phyloP scores from a whole-genome alignment of 31 red algal genomes.

The Asparagopsis taxiformis region DNA sequence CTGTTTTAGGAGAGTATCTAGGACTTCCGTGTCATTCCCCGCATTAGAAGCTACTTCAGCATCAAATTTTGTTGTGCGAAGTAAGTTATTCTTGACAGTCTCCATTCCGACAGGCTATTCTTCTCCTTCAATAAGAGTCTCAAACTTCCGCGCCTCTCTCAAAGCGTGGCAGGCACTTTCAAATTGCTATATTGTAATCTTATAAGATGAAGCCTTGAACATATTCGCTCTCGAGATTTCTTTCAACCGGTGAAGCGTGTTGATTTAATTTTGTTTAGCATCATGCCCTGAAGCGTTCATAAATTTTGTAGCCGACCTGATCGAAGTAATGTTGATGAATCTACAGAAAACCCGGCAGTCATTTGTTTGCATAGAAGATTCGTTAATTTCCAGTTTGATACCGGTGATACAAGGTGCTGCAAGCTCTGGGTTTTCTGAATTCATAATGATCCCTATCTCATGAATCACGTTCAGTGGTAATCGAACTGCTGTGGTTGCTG shows the following conservation, averaged over 20 bases:
- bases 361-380: not conserved
- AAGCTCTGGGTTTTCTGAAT: not conserved
- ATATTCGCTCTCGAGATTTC: too few relatives aligned
- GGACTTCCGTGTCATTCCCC: not conserved
- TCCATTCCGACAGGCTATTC: not conserved
- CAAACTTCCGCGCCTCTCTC: conserved; percentile 3
- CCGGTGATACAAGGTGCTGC: not conserved
- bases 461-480: too few relatives aligned
- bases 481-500: too few relatives aligned
- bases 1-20: not conserved
- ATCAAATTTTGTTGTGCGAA: not conserved
- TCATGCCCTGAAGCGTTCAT: not conserved
- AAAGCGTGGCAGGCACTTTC: not conserved
- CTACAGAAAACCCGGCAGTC: not conserved
- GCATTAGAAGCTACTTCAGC: not conserved
- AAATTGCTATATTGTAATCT: not conserved
- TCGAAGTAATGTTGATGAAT: too few relatives aligned
- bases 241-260: too few relatives aligned
- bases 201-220: not conserved
- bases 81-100: not conserved
- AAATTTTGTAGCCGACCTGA: not conserved
- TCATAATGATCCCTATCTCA: not conserved
- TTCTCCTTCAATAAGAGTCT: not conserved
- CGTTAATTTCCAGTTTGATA: not conserved
- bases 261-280: not conserved